These are phyloP conservation scores for Schwanniomyces occidentalis DNA, from an alignment of 805 yeast species.

Conservation along the genomic window DNA sequence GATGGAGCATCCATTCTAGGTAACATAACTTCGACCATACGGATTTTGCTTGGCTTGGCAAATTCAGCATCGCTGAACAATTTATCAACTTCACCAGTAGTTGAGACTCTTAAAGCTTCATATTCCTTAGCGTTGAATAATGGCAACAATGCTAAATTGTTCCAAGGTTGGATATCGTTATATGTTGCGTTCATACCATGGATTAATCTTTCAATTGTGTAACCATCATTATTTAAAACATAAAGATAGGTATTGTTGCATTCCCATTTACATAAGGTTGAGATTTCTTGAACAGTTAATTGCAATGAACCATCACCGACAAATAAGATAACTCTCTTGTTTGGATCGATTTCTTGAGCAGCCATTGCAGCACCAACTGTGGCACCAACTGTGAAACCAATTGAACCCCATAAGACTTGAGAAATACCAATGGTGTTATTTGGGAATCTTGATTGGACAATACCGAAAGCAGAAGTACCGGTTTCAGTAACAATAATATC, in stretches of 20 bases:
- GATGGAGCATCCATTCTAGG: constrained; percentile 67
- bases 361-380: constrained; percentile 64
- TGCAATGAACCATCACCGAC: constrained; percentile 74
- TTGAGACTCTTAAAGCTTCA: constrained; percentile 51
- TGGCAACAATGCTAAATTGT: constrained; percentile 53
- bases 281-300: constrained; percentile 68
- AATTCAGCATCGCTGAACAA: constrained; percentile 46
- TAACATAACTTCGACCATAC: constrained; percentile 63
- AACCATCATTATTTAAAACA: constrained; percentile 66
- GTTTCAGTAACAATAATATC: constrained; percentile 67
- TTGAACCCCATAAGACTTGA: constrained; percentile 72
- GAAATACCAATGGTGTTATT: constrained; percentile 58
- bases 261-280: constrained; percentile 63
- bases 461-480: constrained; percentile 71
- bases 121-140: constrained; percentile 57
- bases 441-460: constrained; percentile 62
- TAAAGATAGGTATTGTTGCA: constrained; percentile 58
- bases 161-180: constrained; percentile 66
- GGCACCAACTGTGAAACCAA: constrained; percentile 66
- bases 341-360: constrained; percentile 56
- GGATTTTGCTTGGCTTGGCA: constrained; percentile 53
- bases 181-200: constrained; percentile 64
- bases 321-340: constrained; percentile 59
- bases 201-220: constrained; percentile 69
- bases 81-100: constrained; percentile 53